phyloP scores from a whole-genome alignment of 2,329 filamentous ascomycete genomes.

The Fusarium agapanthi region DNA sequence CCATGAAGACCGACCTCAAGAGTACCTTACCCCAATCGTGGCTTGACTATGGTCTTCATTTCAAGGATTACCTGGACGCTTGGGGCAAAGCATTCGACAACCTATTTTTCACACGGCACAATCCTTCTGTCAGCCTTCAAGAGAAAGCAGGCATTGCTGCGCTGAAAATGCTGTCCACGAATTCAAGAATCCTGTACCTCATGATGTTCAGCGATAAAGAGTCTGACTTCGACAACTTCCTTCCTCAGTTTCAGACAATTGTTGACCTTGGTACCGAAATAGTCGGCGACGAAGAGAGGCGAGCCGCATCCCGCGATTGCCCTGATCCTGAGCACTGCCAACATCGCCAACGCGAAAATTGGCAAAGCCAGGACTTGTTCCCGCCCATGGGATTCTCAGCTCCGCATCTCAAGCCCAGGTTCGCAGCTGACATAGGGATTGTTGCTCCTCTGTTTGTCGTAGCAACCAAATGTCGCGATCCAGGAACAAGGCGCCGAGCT shows the following conservation, averaged over 20 bases:
- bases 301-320: conserved; percentile 57
- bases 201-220: conserved; percentile 70
- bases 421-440: conserved; percentile 71
- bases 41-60: conserved; percentile 57
- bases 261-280: conserved; percentile 67
- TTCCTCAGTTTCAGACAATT: conserved; percentile 61
- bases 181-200: conserved; percentile 64
- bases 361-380: conserved; percentile 46
- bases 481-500: conserved; percentile 64
- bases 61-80: conserved; percentile 60
- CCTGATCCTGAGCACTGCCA: conserved; percentile 55
- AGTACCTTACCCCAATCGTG: conserved; percentile 60
- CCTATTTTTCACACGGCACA: conserved; percentile 59
- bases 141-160: conserved; percentile 69
- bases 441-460: conserved; percentile 71
- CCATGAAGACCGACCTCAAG: conserved; percentile 60
- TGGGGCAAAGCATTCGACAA: conserved; percentile 67
- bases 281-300: conserved; percentile 64
- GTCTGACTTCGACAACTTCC: conserved; percentile 65
- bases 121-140: conserved; percentile 59
- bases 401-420: conserved; percentile 67
- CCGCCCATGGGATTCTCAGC: conserved; percentile 53
- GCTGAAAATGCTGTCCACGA: conserved; percentile 70
- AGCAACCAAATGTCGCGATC: conserved; percentile 72
- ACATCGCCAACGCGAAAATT: conserved; percentile 45